phyloP scores from a whole-genome alignment of 257 asterid species.

The Marsdenia floribunda region DNA sequence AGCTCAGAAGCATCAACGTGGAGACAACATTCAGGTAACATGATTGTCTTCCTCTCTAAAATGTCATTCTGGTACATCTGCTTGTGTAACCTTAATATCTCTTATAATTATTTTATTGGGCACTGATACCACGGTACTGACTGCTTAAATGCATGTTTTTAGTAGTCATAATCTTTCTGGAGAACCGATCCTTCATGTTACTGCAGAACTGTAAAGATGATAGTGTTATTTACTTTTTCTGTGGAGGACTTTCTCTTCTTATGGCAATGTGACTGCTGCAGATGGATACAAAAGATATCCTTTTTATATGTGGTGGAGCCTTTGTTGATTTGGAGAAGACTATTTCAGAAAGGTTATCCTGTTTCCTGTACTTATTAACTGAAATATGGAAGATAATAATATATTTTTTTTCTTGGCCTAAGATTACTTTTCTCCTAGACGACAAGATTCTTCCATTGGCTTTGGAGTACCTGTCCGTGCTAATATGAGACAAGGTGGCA shows the following conservation, averaged over 20 bases:
- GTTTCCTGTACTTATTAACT: conserved; percentile 6
- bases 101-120: background rate
- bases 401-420: conserved; percentile 12
- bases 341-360: conserved; percentile 77
- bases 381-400: conserved; percentile 2
- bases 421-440: conserved; percentile 38
- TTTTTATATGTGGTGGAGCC: conserved; percentile 94
- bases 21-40: conserved; percentile 72
- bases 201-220: background rate
- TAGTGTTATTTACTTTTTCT: background rate
- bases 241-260: conserved; percentile 8
- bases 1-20: conserved; percentile 48
- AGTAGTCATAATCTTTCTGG: background rate
- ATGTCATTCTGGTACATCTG: background rate
- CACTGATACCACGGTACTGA: background rate
- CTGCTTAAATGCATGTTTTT: background rate
- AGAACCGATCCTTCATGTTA: background rate
- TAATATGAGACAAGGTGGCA: conserved; percentile 59
- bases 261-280: conserved; percentile 30
- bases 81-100: background rate
- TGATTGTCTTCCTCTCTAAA: background rate
- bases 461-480: conserved; percentile 88
- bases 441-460: conserved; percentile 89
- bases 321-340: conserved; percentile 85
- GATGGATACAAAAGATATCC: conserved; percentile 79